Base-by-base conservation (phyloP, 1,284 basidiomycete species). In the Waitea zeae region DNA sequence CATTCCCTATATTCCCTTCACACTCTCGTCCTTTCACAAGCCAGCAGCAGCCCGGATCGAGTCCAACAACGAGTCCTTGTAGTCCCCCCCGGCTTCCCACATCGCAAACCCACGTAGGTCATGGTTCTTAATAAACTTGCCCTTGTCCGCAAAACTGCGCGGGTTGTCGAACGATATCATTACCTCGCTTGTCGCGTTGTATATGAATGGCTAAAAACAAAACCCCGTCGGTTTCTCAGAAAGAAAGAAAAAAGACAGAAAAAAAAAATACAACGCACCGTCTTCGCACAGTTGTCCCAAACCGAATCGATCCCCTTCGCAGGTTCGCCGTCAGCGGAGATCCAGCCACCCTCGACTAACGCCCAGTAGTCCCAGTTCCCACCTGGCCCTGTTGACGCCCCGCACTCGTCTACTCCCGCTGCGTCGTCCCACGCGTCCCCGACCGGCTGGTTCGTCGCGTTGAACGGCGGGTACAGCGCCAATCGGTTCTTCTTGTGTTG, bases 121-220 rank as follows among this genome's bases (percentile, higher is more conserved):
- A 1, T 50, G 47, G 3, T 51, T 43, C 31, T 44, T 43, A 38
- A 57, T 53, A 38, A 44, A 55, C 3, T 53, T 46, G 11, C 76
- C 76, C 55, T 79, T 79, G 32, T 61, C 60, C 22, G 58, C 48
- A 44, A 74, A 74, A 1, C 75, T 68, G 34, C 53, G 46, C 0
- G 69, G 49, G 41, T 75, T 56, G 40, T 81, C 76, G 42, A 65
- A 81, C 0, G 75, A 64, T 28, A 80, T 57, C 56, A 74, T 60
- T 39, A 70, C 51, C 34, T 66, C 51, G 0, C 58, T 57, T 1
- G 52, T 54, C 29, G 59, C 44, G 49, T 75, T 62, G 49, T 76
- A 80, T 17, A 77, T 60, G 40, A 66, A 77, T 0, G 76, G 68
- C 75, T 79, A 41, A n/a, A n/a, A n/a, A n/a, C n/a, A n/a, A 11